Evolutionary conservation across 768 basidiomycete species (phyloP).

Genomic region (Dacryopinax primogenitus): DNA sequence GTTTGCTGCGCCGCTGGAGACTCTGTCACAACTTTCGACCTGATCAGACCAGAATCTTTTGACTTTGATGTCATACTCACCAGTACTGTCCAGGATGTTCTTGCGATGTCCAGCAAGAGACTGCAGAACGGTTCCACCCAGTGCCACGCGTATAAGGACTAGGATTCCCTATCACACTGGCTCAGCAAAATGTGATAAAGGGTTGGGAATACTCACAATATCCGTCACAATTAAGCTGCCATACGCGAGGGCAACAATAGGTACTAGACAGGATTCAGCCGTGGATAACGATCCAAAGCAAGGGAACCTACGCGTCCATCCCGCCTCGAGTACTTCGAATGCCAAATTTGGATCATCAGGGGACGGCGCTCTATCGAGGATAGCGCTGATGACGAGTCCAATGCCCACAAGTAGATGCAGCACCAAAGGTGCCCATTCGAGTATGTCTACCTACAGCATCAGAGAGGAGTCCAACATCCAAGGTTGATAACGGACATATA

Average conservation of each 20-base stretch:
- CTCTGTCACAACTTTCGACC: no score
- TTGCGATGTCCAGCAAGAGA: no score
- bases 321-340: neutral
- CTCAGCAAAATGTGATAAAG: neutral
- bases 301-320: neutral
- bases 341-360: neutral
- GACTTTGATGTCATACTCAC: no score
- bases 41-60: no score
- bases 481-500: neutral
- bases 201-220: neutral
- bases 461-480: neutral
- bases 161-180: neutral
- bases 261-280: neutral
- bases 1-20: neutral
- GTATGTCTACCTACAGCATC: neutral
- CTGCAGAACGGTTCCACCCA: no score
- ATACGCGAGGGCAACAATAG: neutral
- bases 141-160: neutral
- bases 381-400: neutral
- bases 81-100: no score
- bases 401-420: neutral
- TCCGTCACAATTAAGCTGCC: neutral
- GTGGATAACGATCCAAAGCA: neutral
- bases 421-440: neutral
- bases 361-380: neutral